A percentile compares a stretch with the other conserved stretches of the same genome.
These are phyloP conservation scores for Colletotrichum karsti DNA, from an alignment of 2,329 filamentous ascomycete genomes.

Conservation along the genomic window DNA sequence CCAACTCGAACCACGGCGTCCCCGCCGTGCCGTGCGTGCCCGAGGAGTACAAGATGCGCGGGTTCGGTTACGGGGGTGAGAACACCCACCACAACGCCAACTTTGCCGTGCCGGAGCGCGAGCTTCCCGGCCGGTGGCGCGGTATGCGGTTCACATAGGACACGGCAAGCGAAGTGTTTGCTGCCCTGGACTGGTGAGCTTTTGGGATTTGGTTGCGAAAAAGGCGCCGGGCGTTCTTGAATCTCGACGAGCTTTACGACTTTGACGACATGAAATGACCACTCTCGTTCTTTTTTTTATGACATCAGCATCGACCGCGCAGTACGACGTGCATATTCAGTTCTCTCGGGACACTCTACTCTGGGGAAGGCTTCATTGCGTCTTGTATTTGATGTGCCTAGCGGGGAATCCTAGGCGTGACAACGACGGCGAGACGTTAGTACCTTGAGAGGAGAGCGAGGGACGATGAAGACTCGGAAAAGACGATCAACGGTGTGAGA, in stretches of 20 bases:
- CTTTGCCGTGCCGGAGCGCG: constrained; percentile 13
- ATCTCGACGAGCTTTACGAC: constrained; percentile 25
- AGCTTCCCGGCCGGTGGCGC: constrained; percentile 18
- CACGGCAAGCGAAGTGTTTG: constrained; percentile 19
- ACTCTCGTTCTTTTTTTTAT: constrained; percentile 13
- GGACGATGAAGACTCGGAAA: constrained; percentile 13
- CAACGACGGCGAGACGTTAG: neutral
- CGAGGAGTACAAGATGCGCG: constrained; percentile 43
- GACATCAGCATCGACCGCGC: constrained; percentile 22
- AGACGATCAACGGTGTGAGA: constrained; percentile 10
- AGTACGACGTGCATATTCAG: constrained; percentile 14
- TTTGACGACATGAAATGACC: constrained; percentile 27
- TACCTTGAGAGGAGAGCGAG: neutral
- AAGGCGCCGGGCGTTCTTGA: constrained; percentile 8
- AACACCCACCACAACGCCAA: neutral
- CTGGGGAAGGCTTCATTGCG: neutral
- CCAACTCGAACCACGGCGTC: constrained; percentile 56
- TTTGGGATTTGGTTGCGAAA: neutral
- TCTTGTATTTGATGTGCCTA: neutral
- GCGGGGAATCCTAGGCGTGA: neutral
- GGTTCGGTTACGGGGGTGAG: constrained; percentile 18
- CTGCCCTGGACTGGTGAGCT: neutral
- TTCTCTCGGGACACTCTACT: neutral
- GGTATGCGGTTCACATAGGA: constrained; percentile 20
- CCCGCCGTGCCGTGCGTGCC: constrained; percentile 54